Conservation (phyloP, 2,329 filamentous ascomycete genomes). For the Diaporthe citriasiana region DNA sequence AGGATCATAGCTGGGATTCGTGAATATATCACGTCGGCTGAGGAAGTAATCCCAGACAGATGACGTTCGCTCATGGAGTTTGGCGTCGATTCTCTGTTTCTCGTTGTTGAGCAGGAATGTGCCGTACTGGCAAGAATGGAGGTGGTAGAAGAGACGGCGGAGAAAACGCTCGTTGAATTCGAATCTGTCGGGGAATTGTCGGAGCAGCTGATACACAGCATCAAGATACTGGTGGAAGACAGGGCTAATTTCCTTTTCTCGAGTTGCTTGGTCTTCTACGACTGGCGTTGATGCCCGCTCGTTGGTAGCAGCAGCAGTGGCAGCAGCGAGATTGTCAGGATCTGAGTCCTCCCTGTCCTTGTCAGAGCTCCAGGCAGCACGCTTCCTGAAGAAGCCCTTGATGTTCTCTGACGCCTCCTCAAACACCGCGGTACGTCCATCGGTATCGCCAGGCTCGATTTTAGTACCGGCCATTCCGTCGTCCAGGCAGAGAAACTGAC, state of each 20-base stretch:
- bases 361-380: conserved; percentile 76
- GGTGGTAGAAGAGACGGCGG: conserved; percentile 88
- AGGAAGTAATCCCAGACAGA: conserved; percentile 98
- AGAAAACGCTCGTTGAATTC: conserved; percentile 98
- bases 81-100: conserved; percentile 82
- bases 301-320: conserved; percentile 50
- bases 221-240: conserved; percentile 99
- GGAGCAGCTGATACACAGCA: conserved; percentile 89
- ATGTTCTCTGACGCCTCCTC: conserved; percentile 90
- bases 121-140: conserved; percentile 96
- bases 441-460: conserved; percentile 73
- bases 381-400: conserved; percentile 86
- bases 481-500: conserved; percentile 92
- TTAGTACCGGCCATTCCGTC: conserved; percentile 78
- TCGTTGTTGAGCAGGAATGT: conserved; percentile 97
- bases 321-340: conserved; percentile 61
- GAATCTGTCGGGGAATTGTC: conserved; percentile 89
- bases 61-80: conserved; percentile 78
- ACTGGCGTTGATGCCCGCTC: conserved; percentile 48
- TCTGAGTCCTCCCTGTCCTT: conserved; percentile 74
- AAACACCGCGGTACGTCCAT: conserved; percentile 78
- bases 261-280: conserved; percentile 76
- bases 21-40: conserved; percentile 82
- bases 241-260: conserved; percentile 91
- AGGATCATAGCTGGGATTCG: conserved; percentile 83